phyloP scores from a whole-genome alignment of 805 yeast genomes.

The Candida sphagnicola region DNA sequence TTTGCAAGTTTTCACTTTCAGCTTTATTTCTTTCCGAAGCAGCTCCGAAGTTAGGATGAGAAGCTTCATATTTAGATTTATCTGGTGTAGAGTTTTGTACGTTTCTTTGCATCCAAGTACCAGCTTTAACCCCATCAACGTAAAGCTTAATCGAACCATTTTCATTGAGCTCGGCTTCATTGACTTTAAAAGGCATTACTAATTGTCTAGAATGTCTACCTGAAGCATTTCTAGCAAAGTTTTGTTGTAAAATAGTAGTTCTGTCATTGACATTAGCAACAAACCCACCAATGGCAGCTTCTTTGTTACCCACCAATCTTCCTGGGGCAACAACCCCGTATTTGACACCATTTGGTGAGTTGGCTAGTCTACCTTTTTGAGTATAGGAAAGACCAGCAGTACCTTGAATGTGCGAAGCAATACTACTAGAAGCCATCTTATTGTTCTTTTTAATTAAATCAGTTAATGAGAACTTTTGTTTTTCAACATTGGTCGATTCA shows the following conservation, averaged over 20 bases:
- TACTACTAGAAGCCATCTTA: slow-evolving; percentile 6
- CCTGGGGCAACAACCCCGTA: slow-evolving; percentile 61
- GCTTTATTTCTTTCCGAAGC: slow-evolving; percentile 33
- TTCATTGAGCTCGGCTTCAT: slow-evolving; percentile 34
- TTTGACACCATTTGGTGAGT: slow-evolving; percentile 67
- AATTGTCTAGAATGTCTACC: slow-evolving; percentile 42
- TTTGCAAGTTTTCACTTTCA: slow-evolving; percentile 21
- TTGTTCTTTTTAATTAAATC: slow-evolving; percentile 21
- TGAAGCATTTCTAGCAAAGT: slow-evolving; percentile 36
- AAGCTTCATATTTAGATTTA: slow-evolving; percentile 20
- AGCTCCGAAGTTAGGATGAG: slow-evolving; percentile 28
- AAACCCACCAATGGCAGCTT: slow-evolving; percentile 51
- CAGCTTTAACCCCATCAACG: slow-evolving; percentile 39
- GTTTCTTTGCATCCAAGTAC: slow-evolving; percentile 34
- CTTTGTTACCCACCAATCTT: slow-evolving; percentile 49
- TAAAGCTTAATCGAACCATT: slow-evolving; percentile 34
- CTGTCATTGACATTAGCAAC: slow-evolving; percentile 35
- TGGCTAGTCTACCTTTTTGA: slow-evolving; percentile 62
- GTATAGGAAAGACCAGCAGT: slow-evolving; percentile 74
- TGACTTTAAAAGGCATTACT: slow-evolving; percentile 38
- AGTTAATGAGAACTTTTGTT: slow-evolving; percentile 16
- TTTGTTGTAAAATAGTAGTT: slow-evolving; percentile 32
- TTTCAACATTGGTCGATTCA: slow-evolving; percentile 16
- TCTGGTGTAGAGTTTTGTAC: slow-evolving; percentile 6
- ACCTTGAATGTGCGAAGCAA: slow-evolving; percentile 44